Evolutionary conservation across 768 basidiomycete species (phyloP).

Genomic region (Tylopilus sp.): DNA sequence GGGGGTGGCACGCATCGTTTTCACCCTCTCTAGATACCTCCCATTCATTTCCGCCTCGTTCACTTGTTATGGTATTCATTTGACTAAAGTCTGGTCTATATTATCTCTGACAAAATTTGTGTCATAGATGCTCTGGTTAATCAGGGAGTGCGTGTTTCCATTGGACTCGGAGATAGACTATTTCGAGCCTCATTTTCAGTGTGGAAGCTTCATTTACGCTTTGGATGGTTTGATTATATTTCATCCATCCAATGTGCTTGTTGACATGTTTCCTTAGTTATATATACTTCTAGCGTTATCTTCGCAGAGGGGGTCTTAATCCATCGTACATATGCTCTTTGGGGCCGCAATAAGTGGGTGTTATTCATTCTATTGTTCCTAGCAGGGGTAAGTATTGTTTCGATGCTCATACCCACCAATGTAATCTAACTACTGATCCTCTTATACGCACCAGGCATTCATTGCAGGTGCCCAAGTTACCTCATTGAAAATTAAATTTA

Average conservation of each 20-base stretch:
- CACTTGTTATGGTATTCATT: slow-evolving; percentile 21
- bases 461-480: slow-evolving; percentile 12
- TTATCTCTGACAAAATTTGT: background rate
- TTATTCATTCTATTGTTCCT: slow-evolving; percentile 16
- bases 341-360: too few species aligned
- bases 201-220: slow-evolving; percentile 12
- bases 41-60: slow-evolving; percentile 7
- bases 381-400: slow-evolving; percentile 12
- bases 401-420: background rate
- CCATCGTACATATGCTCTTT: slow-evolving; percentile 25
- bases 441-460: slow-evolving; percentile 5
- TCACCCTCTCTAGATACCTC: too few species aligned
- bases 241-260: background rate
- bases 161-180: background rate
- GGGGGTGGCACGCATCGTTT: too few species aligned
- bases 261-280: slow-evolving; percentile 6
- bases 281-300: slow-evolving; percentile 14
- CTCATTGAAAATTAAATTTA: background rate
- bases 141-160: background rate
- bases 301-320: slow-evolving; percentile 20
- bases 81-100: background rate
- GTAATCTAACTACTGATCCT: background rate
- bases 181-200: slow-evolving; percentile 11
- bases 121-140: slow-evolving; percentile 5
- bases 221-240: slow-evolving; percentile 10